Evolutionary conservation across 2,329 filamentous ascomycete genomes (phyloP).

Genomic region (Arthrobotrys sphaeroides): DNA sequence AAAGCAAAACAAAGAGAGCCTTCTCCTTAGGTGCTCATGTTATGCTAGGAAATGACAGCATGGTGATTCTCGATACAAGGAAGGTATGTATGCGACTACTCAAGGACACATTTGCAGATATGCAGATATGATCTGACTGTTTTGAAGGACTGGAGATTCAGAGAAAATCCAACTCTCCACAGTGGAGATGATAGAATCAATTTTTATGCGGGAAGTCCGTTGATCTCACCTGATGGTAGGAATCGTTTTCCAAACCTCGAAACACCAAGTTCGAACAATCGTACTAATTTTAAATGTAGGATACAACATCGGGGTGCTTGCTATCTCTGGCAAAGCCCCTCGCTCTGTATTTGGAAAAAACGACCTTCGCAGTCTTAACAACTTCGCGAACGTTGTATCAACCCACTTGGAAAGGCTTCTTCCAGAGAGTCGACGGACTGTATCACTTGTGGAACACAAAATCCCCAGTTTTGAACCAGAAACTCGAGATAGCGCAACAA

Average conservation of each 20-base stretch:
- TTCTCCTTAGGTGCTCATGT: conserved; percentile 61
- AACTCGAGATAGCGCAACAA: background rate
- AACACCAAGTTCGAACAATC: too few species aligned
- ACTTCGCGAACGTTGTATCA: conserved; percentile 47
- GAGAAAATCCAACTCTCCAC: conserved; percentile 59
- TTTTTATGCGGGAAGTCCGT: conserved; percentile 61
- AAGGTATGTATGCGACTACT: conserved; percentile 58
- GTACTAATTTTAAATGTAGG: background rate
- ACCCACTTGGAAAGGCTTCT: conserved; percentile 45
- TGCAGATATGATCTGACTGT: background rate
- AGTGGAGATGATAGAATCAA: conserved; percentile 57
- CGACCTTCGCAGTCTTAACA: conserved; percentile 46
- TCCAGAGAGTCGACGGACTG: conserved; percentile 14
- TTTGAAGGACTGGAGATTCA: conserved; percentile 60
- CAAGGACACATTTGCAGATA: background rate
- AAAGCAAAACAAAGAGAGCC: conserved; percentile 56
- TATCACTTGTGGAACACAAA: background rate
- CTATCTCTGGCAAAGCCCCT: conserved; percentile 11
- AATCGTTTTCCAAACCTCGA: background rate
- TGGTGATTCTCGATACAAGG: conserved; percentile 60
- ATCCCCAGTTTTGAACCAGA: background rate
- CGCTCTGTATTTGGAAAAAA: conserved; percentile 32
- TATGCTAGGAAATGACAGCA: conserved; percentile 59
- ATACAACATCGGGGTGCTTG: conserved; percentile 47
- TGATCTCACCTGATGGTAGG: conserved; percentile 58